Base-by-base conservation (phyloP, 495 filamentous ascomycete genomes). In the Niebla homalea region DNA sequence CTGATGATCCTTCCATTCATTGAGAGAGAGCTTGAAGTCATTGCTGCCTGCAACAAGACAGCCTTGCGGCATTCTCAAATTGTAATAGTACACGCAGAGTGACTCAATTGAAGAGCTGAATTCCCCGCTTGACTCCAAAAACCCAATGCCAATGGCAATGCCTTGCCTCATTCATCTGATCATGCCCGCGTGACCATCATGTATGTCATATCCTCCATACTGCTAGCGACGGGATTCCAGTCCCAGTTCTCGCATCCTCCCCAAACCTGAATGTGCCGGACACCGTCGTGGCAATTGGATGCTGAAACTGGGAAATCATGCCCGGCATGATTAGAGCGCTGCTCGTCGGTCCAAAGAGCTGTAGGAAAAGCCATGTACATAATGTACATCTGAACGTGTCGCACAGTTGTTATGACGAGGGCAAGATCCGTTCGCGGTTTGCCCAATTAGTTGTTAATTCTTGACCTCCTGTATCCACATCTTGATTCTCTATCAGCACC, bases 391-490 rank as follows among this genome's bases (percentile, higher is more conserved):
- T 40, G 20, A 44, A 44, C 23, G 18, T n/a, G 16, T 12, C 16
- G 22, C 20, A 22, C 43, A 16, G 46, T 45, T 32, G 29, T 32
- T 32, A 7, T 19, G 22, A 45, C 10, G 32, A 43, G 38, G 38
- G 43, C 32, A 20, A 49, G 43, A 39, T 14, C 35, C 39, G 32
- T 35, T 40, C 18, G 55, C 51, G 32, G 39, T 23, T 41, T 51
- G 53, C 57, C 54, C 29, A 26, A 36, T 35, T 22, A 48, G 16
- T 48, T 16, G 26, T 1, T 18, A 16, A 7, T 15, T 36, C 29
- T 26, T 36, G n/a, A 58, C 50, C 50, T 58, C 49, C 56, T 54
- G 47, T 58, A 53, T 48, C 50, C 50, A 16, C 41, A 46, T 22
- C 35, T 16, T 44, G 46, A 29, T 35, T 51, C 41, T 25, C 43